Base-by-base conservation (phyloP, 768 basidiomycete genomes). In the Podaxis rugospora region DNA sequence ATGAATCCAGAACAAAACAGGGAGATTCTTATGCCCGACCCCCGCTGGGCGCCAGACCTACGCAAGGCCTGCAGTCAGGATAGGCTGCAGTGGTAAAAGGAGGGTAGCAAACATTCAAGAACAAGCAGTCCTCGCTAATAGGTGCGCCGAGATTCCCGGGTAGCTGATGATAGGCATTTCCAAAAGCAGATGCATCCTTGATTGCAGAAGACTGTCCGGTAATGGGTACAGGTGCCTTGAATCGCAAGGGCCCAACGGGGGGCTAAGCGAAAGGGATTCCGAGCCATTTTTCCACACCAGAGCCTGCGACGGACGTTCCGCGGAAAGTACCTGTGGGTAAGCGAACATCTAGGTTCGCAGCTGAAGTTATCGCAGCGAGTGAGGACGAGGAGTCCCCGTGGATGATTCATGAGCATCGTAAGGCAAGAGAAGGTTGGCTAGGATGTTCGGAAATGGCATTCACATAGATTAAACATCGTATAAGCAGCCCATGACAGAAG, bases 211-310 rank as follows among this genome's bases (percentile, higher is more conserved):
- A 70, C 1, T 69, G 62, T 28, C 63, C 65, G 16, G 71, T 70
- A 58, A 84, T 75, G 2, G 78, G 67, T 0, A 79, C 72, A 2
- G 87, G 85, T 0, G 81, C 78, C 62, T 80, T 82, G 71, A 89
- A 86, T 2, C 86, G 79, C 47, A 87, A 74, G 5, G 66, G 42
- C 1, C 85, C 86, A 0, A 83, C 64, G 0, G 87, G 87, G 1
- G 86, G 76, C 62, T 79, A 71, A 3, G 84, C 87, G 59, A 75
- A 89, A 0, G 81, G 86, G 36, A 89, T 79, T 2, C 86, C 86
- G 11, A 86, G 75, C 80, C 84, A 89, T 66, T 76, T 75, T 53
- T 86, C 81, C 9, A 79, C 78, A 7, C 78, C 79, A 51, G 71
- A 51, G 28, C 28, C 28, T 7, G 39, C 39, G 7, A 74, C 76